Base-by-base conservation (phyloP, 2,329 filamentous ascomycete species). In the Ceratocystis destructans region DNA sequence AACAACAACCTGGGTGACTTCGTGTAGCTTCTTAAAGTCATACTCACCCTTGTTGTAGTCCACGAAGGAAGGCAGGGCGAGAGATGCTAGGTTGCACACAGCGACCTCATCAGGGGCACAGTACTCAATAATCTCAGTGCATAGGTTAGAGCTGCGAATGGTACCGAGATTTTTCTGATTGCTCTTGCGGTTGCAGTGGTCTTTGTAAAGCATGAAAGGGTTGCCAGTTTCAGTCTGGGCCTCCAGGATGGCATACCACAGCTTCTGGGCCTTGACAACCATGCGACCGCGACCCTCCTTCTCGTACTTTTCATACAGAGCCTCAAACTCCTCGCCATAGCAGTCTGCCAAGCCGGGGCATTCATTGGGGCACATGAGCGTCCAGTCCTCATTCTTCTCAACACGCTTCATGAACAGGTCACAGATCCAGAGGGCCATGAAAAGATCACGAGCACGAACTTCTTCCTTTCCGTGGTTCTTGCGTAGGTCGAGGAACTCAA, bases 401-500 rank as follows among this genome's bases (percentile, higher is more conserved):
- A 99, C 93, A 76, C 94, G 91, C 83, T 96, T 96, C 94, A 99
- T 99, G 85, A 99, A 99, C 59, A 99, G 84, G 80, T 99, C 94
- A 17, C 94, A 92, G 67, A 96, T 96, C 94, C 94, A 99, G 63
- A 99, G 83, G 68, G 93, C 94, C 70, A 96, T 90, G 85, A 99
- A 99, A 64, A 99, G 83, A 76, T 99, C 94, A 74, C 94, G 92
- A 70, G 94, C 94, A 73, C 94, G 91, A 71, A 96, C 85, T 79
- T 99, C 94, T 76, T 99, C 94, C 80, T 99, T 99, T 72, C 94
- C 94, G 77, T 99, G 94, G 78, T 99, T 99, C 87, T 99, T 99
- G 73, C 94, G 88, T 65, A 99, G 85, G 73, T 99, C 95, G 71
- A 99, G 85, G 80, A 96, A 99, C 77, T 96, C 88, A 71, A 97